A percentile compares a stretch with the other conserved stretches of the same genome.
Evolutionary conservation across 345 rosid species (phyloP).

Genomic region (Gossypioides kirkii): DNA sequence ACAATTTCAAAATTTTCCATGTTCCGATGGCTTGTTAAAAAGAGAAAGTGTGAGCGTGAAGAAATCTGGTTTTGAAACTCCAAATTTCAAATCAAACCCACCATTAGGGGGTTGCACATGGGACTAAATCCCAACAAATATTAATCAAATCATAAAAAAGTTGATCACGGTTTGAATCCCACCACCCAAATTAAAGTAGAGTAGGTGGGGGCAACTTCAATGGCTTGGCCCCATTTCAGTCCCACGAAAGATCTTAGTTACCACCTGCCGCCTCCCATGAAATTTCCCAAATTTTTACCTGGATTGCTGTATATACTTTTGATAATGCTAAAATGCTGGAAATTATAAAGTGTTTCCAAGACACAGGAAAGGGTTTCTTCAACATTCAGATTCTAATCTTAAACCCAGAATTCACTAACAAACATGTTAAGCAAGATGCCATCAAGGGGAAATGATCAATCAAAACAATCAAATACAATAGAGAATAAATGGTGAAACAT

Average conservation of each 20-base stretch:
- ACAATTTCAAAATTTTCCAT: slow-evolving; percentile 4
- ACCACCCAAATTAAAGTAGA: slow-evolving; percentile 28
- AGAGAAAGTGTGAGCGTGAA: slow-evolving; percentile 15
- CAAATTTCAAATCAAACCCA: slow-evolving; percentile 14
- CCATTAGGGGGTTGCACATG: slow-evolving; percentile 28
- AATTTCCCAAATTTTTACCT: not conserved
- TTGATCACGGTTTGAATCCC: not conserved
- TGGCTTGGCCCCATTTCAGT: not conserved
- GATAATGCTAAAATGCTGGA: too few relatives aligned
- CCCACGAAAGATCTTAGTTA: slow-evolving; percentile 24
- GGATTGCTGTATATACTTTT: too few relatives aligned
- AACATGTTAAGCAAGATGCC: not conserved
- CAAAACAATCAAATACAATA: not conserved
- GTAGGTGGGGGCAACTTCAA: slow-evolving; percentile 4
- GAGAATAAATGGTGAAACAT: not conserved
- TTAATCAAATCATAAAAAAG: slow-evolving; percentile 10
- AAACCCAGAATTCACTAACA: not conserved
- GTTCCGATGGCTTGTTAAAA: not conserved
- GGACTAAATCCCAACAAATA: slow-evolving; percentile 16
- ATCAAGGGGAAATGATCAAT: too few relatives aligned
- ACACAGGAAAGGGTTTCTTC: not conserved
- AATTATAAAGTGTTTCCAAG: too few relatives aligned
- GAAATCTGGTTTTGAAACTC: slow-evolving; percentile 15
- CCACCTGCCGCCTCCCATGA: slow-evolving; percentile 6
- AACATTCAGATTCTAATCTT: not conserved